phyloP scores from a whole-genome alignment of 371 early-diverging fungal species.

The Funneliformis caledonium region DNA sequence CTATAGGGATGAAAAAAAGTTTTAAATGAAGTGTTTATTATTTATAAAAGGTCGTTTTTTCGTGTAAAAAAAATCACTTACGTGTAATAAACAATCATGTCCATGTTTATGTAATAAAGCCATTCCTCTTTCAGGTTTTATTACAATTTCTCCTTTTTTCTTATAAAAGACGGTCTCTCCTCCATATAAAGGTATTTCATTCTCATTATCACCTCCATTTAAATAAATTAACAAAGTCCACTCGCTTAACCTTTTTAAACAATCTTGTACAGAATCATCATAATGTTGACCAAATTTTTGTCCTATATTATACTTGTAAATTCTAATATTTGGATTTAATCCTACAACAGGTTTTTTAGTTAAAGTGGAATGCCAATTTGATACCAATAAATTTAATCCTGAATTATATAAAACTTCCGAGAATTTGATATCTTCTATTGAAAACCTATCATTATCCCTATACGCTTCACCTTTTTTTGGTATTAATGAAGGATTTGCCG shows the following conservation, averaged over 20 bases:
- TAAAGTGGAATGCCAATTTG: slow-evolving; percentile 43
- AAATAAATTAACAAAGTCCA: slow-evolving; percentile 76
- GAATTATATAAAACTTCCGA: slow-evolving; percentile 66
- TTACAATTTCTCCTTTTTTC: slow-evolving; percentile 50
- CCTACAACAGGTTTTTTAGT: slow-evolving; percentile 51
- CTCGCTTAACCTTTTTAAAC: slow-evolving; percentile 54
- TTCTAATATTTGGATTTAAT: slow-evolving; percentile 70
- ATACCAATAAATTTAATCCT: slow-evolving; percentile 54
- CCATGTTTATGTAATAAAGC: slow-evolving; percentile 80
- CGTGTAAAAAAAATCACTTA: background rate
- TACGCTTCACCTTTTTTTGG: slow-evolving; percentile 53
- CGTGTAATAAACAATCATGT: slow-evolving; percentile 71
- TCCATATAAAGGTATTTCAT: slow-evolving; percentile 52
- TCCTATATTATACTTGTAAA: slow-evolving; percentile 72
- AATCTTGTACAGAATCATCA: slow-evolving; percentile 71
- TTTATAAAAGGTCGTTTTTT: no score
- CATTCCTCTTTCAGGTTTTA: slow-evolving; percentile 66
- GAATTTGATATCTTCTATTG: slow-evolving; percentile 55
- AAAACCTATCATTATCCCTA: slow-evolving; percentile 71
- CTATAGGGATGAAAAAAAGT: background rate
- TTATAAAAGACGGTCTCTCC: slow-evolving; percentile 79
- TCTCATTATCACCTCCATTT: slow-evolving; percentile 53
- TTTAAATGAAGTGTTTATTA: background rate
- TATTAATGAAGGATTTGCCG: background rate
- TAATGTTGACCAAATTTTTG: slow-evolving; percentile 79